Base-by-base conservation (phyloP, 306 rosid genomes). In the Casuarina cunninghamiana region DNA sequence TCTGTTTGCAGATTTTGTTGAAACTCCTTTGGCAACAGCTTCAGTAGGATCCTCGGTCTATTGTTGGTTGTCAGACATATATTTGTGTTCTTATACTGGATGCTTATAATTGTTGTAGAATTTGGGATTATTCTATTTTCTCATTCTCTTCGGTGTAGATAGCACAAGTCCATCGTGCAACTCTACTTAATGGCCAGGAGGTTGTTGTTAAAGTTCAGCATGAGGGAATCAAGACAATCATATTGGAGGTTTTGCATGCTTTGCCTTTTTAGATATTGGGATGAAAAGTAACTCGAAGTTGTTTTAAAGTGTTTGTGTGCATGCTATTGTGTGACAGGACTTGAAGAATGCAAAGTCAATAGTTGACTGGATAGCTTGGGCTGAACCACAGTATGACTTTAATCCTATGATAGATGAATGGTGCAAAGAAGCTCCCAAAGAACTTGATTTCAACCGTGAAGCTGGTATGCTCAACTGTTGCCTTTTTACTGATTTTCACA, bases 381-480 rank as follows among this genome's bases (percentile, higher is more conserved):
- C 94, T 1, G 98, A 96, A 77, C 99, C 99, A 21, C 98, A 93
- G 61, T 90, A 91, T 69, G 82, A 96, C 85, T 93, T 96, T 46
- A 96, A 90, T 84, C 99, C 99, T 53, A 91, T 96, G 89, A 96
- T 96, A 75, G 94, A 96, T 85, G 99, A 96, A 85, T 96, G 99
- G 98, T 96, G 99, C 99, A 91, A 84, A 89, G 99, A 96, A 88
- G 97, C 94, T 85, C 99, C 99, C 49, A 96, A 93, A 82, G 99
- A 96, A 78, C 94, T 96, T 58, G 96, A 96, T 84, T 93, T 93
- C 89, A 93, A 89, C 85, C 90, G 9, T 62, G 99, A 96, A 87
- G 98, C 99, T 70, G 99, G 99, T 96, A 86, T 67, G 72, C 70
- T 83, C 19, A 39, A 46, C 76, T 75, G 61, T 67, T 81, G 10